Evolutionary conservation across 2,329 filamentous ascomycete species (phyloP).

Genomic region (Fusarium compactum): DNA sequence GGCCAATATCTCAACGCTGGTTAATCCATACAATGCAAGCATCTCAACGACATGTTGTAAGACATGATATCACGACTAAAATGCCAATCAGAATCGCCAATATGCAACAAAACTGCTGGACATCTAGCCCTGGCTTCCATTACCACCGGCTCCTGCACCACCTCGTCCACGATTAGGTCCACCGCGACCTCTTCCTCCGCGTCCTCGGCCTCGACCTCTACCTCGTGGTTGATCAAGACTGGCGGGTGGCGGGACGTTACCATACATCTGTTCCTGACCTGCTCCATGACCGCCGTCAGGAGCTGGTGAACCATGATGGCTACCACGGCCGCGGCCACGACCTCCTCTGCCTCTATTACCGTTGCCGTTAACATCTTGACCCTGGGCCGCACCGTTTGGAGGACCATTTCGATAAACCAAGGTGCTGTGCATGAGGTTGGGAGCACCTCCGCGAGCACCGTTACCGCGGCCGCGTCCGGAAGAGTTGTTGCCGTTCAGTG

Average conservation of each 20-base stretch:
- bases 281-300: constrained; percentile 32
- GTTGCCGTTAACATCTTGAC: constrained; percentile 49
- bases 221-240: constrained; percentile 62
- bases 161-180: constrained; percentile 53
- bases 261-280: constrained; percentile 56
- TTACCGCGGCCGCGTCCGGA: constrained; percentile 56
- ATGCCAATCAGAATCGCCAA: neutral
- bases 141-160: constrained; percentile 36
- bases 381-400: constrained; percentile 46
- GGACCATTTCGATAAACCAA: constrained; percentile 63
- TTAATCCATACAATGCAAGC: constrained; percentile 12
- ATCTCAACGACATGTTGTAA: constrained; percentile 15
- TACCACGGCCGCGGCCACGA: constrained; percentile 52
- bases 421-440: constrained; percentile 63
- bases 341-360: constrained; percentile 43
- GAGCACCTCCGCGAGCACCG: constrained; percentile 53
- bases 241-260: constrained; percentile 71
- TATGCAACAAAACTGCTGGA: constrained; percentile 1
- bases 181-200: constrained; percentile 56
- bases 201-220: constrained; percentile 55
- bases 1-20: constrained; percentile 13
- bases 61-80: constrained; percentile 12
- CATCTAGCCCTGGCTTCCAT: constrained; percentile 40
- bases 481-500: constrained; percentile 61
- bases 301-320: constrained; percentile 38